Evolutionary conservation across 2,329 filamentous ascomycete species (phyloP).

Genomic region (Epichloe hybrida): DNA sequence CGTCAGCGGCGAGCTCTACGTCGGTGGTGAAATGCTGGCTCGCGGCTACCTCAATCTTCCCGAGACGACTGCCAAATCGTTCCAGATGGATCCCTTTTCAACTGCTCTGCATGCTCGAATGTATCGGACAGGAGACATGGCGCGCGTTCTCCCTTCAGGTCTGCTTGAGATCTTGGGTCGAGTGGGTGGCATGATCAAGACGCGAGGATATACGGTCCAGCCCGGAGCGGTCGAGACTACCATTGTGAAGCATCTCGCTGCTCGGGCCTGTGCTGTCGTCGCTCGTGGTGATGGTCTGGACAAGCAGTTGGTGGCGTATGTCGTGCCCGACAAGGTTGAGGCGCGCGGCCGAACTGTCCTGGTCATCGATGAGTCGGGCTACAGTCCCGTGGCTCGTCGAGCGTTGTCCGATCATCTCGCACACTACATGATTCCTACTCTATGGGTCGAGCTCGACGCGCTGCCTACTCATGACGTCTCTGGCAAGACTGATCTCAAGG

Average conservation of each 20-base stretch:
- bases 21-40: constrained; percentile 61
- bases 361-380: constrained; percentile 55
- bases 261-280: constrained; percentile 57
- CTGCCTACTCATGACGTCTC: constrained; percentile 67
- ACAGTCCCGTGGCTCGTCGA: constrained; percentile 55
- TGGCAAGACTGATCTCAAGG: constrained; percentile 63
- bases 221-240: constrained; percentile 64
- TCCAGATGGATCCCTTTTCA: constrained; percentile 52
- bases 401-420: constrained; percentile 53
- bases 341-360: constrained; percentile 44
- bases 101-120: constrained; percentile 47
- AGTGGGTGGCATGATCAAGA: constrained; percentile 69
- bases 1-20: constrained; percentile 56
- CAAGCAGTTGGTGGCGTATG: constrained; percentile 61
- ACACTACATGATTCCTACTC: constrained; percentile 69
- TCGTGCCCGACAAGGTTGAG: constrained; percentile 53
- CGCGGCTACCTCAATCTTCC: constrained; percentile 69
- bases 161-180: constrained; percentile 63
- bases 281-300: constrained; percentile 66
- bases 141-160: constrained; percentile 52
- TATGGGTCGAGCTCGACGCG: constrained; percentile 61
- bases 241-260: constrained; percentile 55
- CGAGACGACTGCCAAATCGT: constrained; percentile 61
- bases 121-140: constrained; percentile 63
- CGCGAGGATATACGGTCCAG: constrained; percentile 65